phyloP scores from a whole-genome alignment of 148 eudicot species.

The Chenopodium album region DNA sequence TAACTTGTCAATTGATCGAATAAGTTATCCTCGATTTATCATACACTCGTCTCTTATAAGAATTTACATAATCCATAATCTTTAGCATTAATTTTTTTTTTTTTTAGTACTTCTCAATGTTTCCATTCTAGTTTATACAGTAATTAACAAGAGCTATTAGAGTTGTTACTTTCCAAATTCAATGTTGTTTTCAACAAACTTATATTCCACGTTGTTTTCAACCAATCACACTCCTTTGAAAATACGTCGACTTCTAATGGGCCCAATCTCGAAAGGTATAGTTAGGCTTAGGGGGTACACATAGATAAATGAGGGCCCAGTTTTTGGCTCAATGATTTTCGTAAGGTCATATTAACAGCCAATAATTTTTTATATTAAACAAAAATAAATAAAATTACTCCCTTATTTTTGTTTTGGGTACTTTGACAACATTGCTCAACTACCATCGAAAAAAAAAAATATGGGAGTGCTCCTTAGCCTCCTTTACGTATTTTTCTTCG shows the following conservation, averaged over 20 bases:
- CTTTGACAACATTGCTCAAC: not conserved
- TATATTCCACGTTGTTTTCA: conserved; percentile 1
- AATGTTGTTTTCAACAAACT: conserved; percentile 3
- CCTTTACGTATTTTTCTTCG: too few species aligned
- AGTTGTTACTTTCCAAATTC: not conserved
- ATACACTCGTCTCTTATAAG: too few species aligned
- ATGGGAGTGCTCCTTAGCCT: too few species aligned
- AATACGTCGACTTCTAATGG: conserved; percentile 4
- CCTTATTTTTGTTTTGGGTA: not conserved
- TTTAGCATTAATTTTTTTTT: too few species aligned
- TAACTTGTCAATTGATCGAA: too few species aligned
- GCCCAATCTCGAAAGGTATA: not conserved
- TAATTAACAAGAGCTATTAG: not conserved
- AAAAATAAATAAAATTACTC: too few species aligned
- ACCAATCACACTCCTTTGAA: conserved; percentile 10
- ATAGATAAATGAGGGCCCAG: not conserved
- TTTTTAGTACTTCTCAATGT: not conserved
- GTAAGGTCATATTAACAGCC: not conserved
- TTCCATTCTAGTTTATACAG: not conserved
- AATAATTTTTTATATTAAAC: not conserved
- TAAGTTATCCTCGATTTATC: too few species aligned
- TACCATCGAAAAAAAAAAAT: not conserved
- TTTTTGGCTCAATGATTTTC: not conserved
- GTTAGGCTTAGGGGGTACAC: not conserved
- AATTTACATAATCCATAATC: too few species aligned